Evolutionary conservation across 306 rosid species (phyloP), one percentile per base, ranked within the genome.

Genomic region (Neltuma alba): DNA sequence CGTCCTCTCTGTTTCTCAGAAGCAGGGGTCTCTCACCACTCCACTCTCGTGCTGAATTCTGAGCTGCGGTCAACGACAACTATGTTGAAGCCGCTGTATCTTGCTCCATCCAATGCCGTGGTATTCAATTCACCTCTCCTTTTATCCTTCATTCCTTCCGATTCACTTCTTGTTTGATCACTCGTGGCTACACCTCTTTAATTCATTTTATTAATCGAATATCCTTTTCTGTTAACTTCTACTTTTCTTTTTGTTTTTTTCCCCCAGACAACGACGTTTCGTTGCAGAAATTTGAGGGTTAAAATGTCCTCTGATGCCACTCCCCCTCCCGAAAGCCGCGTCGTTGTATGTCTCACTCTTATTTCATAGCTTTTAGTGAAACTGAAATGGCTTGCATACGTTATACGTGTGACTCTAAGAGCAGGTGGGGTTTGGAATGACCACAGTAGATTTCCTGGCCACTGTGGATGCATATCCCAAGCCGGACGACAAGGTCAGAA

Each of bases 401-500:
- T 63, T 34, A 34, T 65, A 41, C 27, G 12, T 13, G 4, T 72
- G 7, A 31, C 40, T 33, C 0, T 21, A 54, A 14, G 78, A 55
- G 54, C 54, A 85, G 80, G 70, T 86, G 1, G 87, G 87, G 0
- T 83, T 27, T 73, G 87, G 89, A 77, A 83, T 86, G 89, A 58
- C 76, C 30, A 7, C 87, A 9, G 83, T 86, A 50, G 89, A 86
- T 77, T 83, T 86, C 75, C 21, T 86, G 21, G 89, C 83, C n/a
- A 83, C 86, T 1, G 89, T 86, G 2, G 89, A 86, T 40, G 69
- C 73, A 38, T 86, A 27, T 74, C 87, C 89, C 12, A 73, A 86
- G 28, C 89, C 87, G 6, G 89, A 86, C 76, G 85, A 86, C 58
- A 86, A 86, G 85, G 79, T 80, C 41, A 76, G 83, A 64, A 83